Conservation (phyloP, 2,329 filamentous ascomycete genomes). For the Mariannaea sp. region DNA sequence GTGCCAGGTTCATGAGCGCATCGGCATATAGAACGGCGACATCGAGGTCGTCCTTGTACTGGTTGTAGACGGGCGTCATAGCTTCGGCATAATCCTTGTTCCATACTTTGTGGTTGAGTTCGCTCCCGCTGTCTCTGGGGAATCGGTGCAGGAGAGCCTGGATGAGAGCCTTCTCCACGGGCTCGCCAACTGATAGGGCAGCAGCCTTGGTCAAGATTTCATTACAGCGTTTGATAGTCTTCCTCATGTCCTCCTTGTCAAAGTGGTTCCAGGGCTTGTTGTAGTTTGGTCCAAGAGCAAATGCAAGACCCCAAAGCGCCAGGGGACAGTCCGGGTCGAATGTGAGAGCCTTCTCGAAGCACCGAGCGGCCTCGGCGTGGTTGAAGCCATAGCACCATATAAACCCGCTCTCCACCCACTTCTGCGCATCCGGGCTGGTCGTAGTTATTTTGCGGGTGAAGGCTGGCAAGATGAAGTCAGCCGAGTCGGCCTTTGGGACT, state of each 20-base stretch:
- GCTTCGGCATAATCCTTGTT: constrained; percentile 36
- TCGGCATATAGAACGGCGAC: constrained; percentile 41
- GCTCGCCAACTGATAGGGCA: constrained; percentile 22
- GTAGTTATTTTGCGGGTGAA: constrained; percentile 56
- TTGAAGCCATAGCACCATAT: constrained; percentile 75
- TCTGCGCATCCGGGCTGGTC: constrained; percentile 54
- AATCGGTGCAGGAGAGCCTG: constrained; percentile 66
- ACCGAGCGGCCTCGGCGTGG: constrained; percentile 66
- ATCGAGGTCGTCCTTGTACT: constrained; percentile 44
- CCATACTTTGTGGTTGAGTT: constrained; percentile 46
- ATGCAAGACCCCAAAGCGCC: constrained; percentile 71
- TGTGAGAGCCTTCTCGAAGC: constrained; percentile 61
- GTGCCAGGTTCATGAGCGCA: constrained; percentile 50
- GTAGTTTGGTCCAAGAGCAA: constrained; percentile 71
- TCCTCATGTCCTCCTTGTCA: constrained; percentile 29
- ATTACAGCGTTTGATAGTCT: constrained; percentile 23
- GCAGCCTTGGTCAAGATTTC: constrained; percentile 24
- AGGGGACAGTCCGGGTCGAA: constrained; percentile 60
- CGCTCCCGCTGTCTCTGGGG: constrained; percentile 53
- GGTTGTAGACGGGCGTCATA: constrained; percentile 43
- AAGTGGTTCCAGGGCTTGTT: constrained; percentile 68
- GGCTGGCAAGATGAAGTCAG: constrained; percentile 32
- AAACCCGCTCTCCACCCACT: constrained; percentile 70
- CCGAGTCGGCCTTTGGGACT: constrained; percentile 9
- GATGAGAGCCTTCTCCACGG: constrained; percentile 64